Base-by-base conservation (phyloP, 768 basidiomycete genomes). In the Suillus americanus region DNA sequence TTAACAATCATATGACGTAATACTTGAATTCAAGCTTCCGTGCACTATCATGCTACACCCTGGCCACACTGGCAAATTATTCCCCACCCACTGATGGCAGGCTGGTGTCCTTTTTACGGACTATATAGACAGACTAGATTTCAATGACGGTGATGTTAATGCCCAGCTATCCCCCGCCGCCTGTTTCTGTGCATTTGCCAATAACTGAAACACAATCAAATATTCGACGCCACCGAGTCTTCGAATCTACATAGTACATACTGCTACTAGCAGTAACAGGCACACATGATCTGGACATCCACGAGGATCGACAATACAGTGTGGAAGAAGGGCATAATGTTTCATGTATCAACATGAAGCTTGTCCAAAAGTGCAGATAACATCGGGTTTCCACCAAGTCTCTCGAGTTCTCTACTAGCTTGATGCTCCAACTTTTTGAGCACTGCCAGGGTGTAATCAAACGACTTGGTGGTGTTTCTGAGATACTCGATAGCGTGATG, bases 391-490 rank as follows among this genome's bases (percentile, higher is more conserved):
- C 94, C 94, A 0, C 94, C 93, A 16, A 95, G 73, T 54, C 86
- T 75, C 23, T 69, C 73, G 16, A 96, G 86, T 77, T 95, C 94
- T 1, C 74, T 79, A 8, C 83, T 70, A 0, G 88, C 87, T 28
- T 66, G 67, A 20, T 28, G 41, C 23, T 68, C 64, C 50, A 68
- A 43, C 14, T 62, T 61, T 3, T 35, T 20, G 14, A 83, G 69
- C 2, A 96, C 92, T 0, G 75, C 72, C 5, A 86, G 75, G 0
- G 95, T 96, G 75, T 96, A 97, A 3, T 85, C 89, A 69, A 95
- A 95, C 0, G 90, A 92, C 61, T 85, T 80, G 0, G 94, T 97
- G 30, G 82, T 81, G 33, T 86, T 76, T 53, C 81, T 81, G 67
- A 97, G 85, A 74, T 95, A 94, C 18, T 82, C 75, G 62, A 97